Evolutionary conservation across 352 stramenopile species (phyloP).

Genomic region (Pythium scleroteichum): DNA sequence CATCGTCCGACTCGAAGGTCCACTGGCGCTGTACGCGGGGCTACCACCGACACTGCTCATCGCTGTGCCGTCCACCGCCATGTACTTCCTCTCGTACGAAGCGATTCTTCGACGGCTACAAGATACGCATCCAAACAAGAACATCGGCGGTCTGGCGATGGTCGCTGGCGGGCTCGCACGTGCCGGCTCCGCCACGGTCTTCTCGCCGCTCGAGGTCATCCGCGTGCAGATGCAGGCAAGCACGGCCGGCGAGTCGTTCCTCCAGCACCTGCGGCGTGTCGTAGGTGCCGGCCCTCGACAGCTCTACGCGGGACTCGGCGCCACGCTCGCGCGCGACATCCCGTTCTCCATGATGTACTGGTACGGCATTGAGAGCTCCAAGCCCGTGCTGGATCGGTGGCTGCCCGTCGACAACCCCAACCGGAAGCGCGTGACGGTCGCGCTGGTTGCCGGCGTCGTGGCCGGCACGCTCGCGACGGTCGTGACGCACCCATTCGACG

Average conservation of each 20-base stretch:
- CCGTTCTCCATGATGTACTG: constrained; percentile 95
- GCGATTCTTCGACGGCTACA: constrained; percentile 47
- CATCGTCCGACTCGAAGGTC: constrained; percentile 63
- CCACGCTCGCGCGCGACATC: constrained; percentile 93
- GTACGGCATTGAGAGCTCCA: constrained; percentile 88
- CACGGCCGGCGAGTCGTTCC: constrained; percentile 54
- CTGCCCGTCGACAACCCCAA: constrained; percentile 34
- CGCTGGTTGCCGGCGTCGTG: constrained; percentile 83
- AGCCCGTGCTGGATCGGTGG: constrained; percentile 39
- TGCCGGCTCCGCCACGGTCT: constrained; percentile 57
- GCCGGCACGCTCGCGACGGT: constrained; percentile 86
- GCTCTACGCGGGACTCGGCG: constrained; percentile 74
- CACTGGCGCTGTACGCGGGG: constrained; percentile 74
- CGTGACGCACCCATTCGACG: constrained; percentile 94
- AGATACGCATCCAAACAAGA: constrained; percentile 38
- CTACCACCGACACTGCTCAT: constrained; percentile 91
- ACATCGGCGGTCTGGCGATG: constrained; percentile 48
- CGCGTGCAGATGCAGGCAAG: constrained; percentile 83
- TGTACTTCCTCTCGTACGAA: constrained; percentile 96
- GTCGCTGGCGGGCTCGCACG: constrained; percentile 54
- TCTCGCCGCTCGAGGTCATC: constrained; percentile 87
- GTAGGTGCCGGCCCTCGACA: constrained; percentile 42
- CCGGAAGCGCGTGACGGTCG: constrained; percentile 46
- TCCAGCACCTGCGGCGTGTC: constrained; percentile 39
- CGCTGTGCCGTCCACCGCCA: constrained; percentile 90